Evolutionary conservation across 179 eudicot genomes (phyloP).

Genomic region (Carnegiea gigantea): DNA sequence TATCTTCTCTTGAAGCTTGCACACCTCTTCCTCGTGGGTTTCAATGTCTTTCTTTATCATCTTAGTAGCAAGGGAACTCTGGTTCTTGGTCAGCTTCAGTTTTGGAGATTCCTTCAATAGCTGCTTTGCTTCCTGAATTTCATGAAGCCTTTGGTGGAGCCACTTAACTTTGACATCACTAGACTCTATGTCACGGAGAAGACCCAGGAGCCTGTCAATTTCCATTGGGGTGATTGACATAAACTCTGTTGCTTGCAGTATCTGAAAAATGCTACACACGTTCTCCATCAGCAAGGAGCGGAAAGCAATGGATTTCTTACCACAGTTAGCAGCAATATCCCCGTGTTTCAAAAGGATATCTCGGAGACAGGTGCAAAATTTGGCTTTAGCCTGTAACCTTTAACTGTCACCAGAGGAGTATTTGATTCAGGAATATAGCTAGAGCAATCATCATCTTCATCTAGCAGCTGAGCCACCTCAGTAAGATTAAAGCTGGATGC

Average conservation of each 20-base stretch:
- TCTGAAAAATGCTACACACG: conserved; percentile 19
- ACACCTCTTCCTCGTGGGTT: conserved; percentile 7
- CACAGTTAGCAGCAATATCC: conserved; percentile 20
- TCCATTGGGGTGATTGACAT: conserved; percentile 14
- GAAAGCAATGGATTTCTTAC: conserved; percentile 16
- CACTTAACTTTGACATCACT: conserved; percentile 20
- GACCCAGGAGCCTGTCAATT: conserved; percentile 3
- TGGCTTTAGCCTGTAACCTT: conserved; percentile 20
- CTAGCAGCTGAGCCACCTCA: conserved; percentile 11
- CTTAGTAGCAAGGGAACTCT: neutral
- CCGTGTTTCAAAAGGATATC: conserved; percentile 19
- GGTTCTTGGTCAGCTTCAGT: conserved; percentile 17
- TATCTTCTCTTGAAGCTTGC: conserved; percentile 13
- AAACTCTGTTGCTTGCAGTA: conserved; percentile 20
- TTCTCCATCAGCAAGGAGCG: conserved; percentile 25
- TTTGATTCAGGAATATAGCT: conserved; percentile 12
- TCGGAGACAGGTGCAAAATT: conserved; percentile 14
- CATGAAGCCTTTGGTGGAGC: conserved; percentile 23
- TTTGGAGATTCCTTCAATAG: conserved; percentile 19
- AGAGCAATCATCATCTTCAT: conserved; percentile 20
- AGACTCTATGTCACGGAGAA: conserved; percentile 21
- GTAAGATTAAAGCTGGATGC: conserved; percentile 24
- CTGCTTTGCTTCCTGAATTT: conserved; percentile 21
- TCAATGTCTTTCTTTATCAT: conserved; percentile 13
- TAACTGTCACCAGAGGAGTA: conserved; percentile 2